phyloP scores from a whole-genome alignment of 108 stramenopile species.

The Mayamaea pseudoterrestris region DNA sequence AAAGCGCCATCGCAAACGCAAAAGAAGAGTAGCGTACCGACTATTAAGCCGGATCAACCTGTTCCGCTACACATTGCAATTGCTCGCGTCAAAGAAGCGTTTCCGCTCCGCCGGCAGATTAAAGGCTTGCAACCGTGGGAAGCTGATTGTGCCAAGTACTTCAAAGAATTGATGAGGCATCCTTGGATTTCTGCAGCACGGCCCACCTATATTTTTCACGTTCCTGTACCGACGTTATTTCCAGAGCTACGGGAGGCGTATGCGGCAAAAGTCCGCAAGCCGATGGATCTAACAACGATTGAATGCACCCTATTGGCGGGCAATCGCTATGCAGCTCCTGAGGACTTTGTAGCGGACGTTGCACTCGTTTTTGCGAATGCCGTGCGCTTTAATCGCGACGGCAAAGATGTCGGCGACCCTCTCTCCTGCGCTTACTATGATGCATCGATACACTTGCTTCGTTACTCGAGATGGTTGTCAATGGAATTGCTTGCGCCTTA shows the following conservation, averaged over 20 bases:
- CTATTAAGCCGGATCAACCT: slow-evolving; percentile 38
- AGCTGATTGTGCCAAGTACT: slow-evolving; percentile 35
- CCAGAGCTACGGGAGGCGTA: slow-evolving; percentile 63
- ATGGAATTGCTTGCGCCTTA: slow-evolving; percentile 47
- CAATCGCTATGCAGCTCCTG: slow-evolving; percentile 28
- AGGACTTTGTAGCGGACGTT: slow-evolving; percentile 72
- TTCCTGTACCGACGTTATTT: slow-evolving; percentile 66
- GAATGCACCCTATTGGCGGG: slow-evolving; percentile 69
- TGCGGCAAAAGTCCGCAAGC: slow-evolving; percentile 53
- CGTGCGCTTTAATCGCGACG: slow-evolving; percentile 68
- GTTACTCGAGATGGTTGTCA: slow-evolving; percentile 75
- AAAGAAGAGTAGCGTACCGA: slow-evolving; percentile 8
- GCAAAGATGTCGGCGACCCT: slow-evolving; percentile 70
- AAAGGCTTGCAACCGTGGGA: slow-evolving; percentile 71
- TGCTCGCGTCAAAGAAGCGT: slow-evolving; percentile 63
- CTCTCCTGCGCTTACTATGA: slow-evolving; percentile 80
- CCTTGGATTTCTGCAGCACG: slow-evolving; percentile 58
- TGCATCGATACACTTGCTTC: slow-evolving; percentile 70
- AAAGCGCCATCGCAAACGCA: slow-evolving; percentile 7
- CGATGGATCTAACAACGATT: slow-evolving; percentile 83
- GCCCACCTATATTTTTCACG: slow-evolving; percentile 72
- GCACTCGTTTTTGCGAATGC: slow-evolving; percentile 76
- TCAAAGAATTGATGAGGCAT: slow-evolving; percentile 56
- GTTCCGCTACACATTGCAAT: slow-evolving; percentile 81
- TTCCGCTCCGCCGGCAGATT: slow-evolving; percentile 47